Percentiles rank a stretch among this genome's conserved stretches.
Conservation (phyloP, 345 rosid species). For the Populus davidiana region DNA sequence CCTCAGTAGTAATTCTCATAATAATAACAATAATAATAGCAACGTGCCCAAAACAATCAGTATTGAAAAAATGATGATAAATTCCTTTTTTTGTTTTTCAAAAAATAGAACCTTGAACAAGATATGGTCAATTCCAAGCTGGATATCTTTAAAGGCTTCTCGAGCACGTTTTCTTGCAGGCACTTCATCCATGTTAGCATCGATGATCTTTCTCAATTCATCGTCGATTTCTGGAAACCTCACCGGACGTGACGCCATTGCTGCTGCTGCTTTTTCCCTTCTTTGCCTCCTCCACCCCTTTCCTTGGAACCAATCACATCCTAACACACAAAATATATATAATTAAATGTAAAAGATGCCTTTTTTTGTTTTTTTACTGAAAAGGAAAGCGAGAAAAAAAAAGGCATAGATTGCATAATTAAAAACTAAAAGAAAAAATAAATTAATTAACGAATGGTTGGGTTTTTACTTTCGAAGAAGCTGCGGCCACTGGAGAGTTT, state of each 20-base stretch:
- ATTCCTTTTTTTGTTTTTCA: too few species aligned
- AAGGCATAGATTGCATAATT: not conserved
- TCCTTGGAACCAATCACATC: constrained; percentile 10
- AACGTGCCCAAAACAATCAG: too few species aligned
- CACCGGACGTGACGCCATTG: constrained; percentile 3
- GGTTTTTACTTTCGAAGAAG: too few species aligned
- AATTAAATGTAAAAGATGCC: not conserved
- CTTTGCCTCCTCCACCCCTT: constrained; percentile 1
- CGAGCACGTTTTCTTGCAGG: constrained; percentile 72
- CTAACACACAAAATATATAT: not conserved
- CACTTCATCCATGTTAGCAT: constrained; percentile 69
- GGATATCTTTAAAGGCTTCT: constrained; percentile 67
- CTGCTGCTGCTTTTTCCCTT: not conserved
- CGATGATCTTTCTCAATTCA: constrained; percentile 54
- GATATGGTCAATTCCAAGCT: constrained; percentile 73
- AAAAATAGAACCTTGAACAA: constrained; percentile 63
- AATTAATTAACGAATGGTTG: too few species aligned
- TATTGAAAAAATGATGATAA: too few species aligned
- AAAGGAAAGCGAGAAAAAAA: not conserved
- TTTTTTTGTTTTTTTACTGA: not conserved
- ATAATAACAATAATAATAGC: too few species aligned
- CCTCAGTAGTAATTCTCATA: too few species aligned
- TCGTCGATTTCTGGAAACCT: constrained; percentile 44
- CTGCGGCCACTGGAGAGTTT: constrained; percentile 12
- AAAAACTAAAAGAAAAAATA: not conserved